Conservation (phyloP, 139 green algal genomes). For the Coccomyxa sp. region DNA sequence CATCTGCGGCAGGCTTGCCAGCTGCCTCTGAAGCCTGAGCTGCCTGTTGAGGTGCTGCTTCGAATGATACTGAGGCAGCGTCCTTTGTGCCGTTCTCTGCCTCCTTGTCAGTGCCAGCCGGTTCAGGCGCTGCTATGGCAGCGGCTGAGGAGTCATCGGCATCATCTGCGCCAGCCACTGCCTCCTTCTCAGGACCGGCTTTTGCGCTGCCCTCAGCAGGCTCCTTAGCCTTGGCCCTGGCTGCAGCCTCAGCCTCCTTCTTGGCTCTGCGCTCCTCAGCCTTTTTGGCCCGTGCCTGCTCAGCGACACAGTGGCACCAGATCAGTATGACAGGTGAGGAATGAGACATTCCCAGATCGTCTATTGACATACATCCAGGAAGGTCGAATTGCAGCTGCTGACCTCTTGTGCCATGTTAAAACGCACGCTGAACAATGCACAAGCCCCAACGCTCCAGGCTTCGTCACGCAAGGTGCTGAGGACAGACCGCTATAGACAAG, state of each 20-base stretch:
- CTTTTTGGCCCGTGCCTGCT: neutral
- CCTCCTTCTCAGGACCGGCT: neutral
- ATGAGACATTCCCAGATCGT: too few species aligned
- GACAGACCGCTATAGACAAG: too few species aligned
- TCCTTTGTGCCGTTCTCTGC: neutral
- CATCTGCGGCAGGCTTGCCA: neutral
- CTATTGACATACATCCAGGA: too few species aligned
- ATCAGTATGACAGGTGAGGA: too few species aligned
- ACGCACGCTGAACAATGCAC: too few species aligned
- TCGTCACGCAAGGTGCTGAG: too few species aligned
- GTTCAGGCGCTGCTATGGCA: too few species aligned
- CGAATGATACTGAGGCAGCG: neutral
- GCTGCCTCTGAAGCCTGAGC: neutral
- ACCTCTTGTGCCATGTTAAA: too few species aligned
- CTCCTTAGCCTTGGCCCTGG: neutral
- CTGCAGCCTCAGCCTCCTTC: conserved; percentile 7
- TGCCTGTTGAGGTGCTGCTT: neutral
- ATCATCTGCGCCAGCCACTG: neutral
- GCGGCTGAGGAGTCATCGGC: neutral
- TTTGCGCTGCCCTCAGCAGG: too few species aligned
- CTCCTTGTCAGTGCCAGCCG: neutral
- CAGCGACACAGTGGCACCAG: too few species aligned
- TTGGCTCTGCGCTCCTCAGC: neutral
- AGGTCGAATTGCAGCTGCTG: too few species aligned
- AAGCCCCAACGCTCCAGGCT: too few species aligned